These are phyloP conservation scores for Herpotrichia juniperi DNA, from an alignment of 2,329 filamentous ascomycete species.

Conservation along the genomic window DNA sequence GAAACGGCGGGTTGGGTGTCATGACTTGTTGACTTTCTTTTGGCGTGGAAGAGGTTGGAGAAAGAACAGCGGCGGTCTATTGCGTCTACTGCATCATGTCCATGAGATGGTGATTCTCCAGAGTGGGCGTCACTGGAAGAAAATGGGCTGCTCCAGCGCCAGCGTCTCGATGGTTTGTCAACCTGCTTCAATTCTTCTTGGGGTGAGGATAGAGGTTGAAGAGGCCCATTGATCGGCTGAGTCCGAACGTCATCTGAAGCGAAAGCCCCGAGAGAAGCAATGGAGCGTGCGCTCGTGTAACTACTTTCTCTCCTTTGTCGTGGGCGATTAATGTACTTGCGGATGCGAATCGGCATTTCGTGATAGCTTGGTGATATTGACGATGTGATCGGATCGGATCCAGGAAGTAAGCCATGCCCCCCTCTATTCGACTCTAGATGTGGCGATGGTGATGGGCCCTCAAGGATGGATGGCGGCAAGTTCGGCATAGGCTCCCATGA, in stretches of 20 bases:
- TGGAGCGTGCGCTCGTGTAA: conserved; percentile 3
- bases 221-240: neutral
- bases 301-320: neutral
- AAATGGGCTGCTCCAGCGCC: conserved; percentile 21
- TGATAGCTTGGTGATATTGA: conserved; percentile 1
- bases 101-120: conserved; percentile 7
- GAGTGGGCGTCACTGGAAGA: conserved; percentile 19
- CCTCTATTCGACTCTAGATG: neutral
- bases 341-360: neutral
- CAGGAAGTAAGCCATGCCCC: conserved; percentile 14
- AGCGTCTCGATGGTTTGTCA: conserved; percentile 22
- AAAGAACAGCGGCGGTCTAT: conserved; percentile 9
- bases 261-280: neutral
- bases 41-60: conserved; percentile 24
- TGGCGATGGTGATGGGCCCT: neutral
- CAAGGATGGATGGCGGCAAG: neutral
- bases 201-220: conserved; percentile 7
- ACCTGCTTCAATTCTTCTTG: conserved; percentile 23
- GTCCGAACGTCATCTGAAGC: neutral
- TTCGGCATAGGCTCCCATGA: conserved; percentile 16
- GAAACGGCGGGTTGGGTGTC: neutral
- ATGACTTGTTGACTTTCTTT: neutral
- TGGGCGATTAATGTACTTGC: neutral
- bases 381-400: conserved; percentile 9
- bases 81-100: too few species aligned